phyloP scores from a whole-genome alignment of 768 basidiomycete genomes.

The Piloderma croceum region DNA sequence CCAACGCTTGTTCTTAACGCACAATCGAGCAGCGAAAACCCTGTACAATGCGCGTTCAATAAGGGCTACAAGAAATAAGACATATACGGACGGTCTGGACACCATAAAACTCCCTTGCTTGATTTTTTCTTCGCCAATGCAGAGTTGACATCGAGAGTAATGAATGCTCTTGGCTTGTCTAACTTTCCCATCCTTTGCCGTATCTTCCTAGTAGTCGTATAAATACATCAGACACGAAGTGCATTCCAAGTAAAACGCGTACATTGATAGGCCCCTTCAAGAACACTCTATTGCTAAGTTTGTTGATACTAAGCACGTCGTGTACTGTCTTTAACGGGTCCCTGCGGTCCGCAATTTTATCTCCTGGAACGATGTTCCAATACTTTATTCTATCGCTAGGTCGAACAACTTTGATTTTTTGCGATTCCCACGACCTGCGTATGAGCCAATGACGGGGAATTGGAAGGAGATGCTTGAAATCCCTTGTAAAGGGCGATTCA shows the following conservation, averaged over 20 bases:
- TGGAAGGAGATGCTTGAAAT: slow-evolving; percentile 41
- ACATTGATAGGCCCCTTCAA: slow-evolving; percentile 40
- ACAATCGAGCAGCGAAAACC: no score
- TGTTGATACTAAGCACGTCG: slow-evolving; percentile 71
- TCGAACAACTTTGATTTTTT: slow-evolving; percentile 45
- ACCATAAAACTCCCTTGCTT: no score
- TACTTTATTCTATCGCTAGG: slow-evolving; percentile 70
- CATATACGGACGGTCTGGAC: no score
- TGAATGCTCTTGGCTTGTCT: no score
- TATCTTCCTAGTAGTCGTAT: slow-evolving; percentile 19
- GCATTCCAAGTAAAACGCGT: slow-evolving; percentile 8
- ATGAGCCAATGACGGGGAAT: not conserved
- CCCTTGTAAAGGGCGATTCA: slow-evolving; percentile 32
- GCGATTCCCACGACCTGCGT: not conserved
- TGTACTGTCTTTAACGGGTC: slow-evolving; percentile 54
- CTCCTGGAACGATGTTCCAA: slow-evolving; percentile 87
- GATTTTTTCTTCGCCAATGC: slow-evolving; percentile 67
- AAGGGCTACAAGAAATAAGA: no score
- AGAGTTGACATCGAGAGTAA: slow-evolving; percentile 79
- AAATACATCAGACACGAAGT: slow-evolving; percentile 4
- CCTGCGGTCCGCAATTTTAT: slow-evolving; percentile 66
- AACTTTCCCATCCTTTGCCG: slow-evolving; percentile 38
- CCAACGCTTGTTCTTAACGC: no score
- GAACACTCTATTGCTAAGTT: slow-evolving; percentile 62
- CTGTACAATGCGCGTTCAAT: no score